A percentile compares a stretch with the other conserved stretches of the same genome.
These are phyloP conservation scores for Podospora appendiculata DNA, from an alignment of 495 filamentous ascomycete species.

Conservation along the genomic window DNA sequence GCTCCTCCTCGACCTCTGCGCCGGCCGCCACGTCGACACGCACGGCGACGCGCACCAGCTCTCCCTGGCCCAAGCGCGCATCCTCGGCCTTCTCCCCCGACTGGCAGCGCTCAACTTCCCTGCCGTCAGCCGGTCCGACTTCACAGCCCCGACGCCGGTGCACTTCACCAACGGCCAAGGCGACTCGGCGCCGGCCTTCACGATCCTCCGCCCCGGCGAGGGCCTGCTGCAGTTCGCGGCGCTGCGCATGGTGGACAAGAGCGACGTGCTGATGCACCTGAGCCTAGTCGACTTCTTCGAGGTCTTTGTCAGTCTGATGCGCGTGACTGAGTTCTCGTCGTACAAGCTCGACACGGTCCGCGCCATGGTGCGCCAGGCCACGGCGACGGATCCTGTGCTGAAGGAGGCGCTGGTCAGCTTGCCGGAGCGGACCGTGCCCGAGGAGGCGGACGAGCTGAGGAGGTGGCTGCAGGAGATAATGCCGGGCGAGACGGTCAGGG, in stretches of 20 bases:
- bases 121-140: slow-evolving; percentile 48
- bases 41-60: slow-evolving; percentile 47
- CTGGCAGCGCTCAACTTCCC: slow-evolving; percentile 58
- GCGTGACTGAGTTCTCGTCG: slow-evolving; percentile 32
- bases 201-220: slow-evolving; percentile 9
- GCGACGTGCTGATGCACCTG: slow-evolving; percentile 73
- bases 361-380: slow-evolving; percentile 29
- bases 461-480: slow-evolving; percentile 31
- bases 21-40: slow-evolving; percentile 32
- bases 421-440: slow-evolving; percentile 34
- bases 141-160: slow-evolving; percentile 50
- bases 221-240: slow-evolving; percentile 72
- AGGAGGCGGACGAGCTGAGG: slow-evolving; percentile 33
- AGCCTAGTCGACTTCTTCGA: slow-evolving; percentile 70
- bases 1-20: slow-evolving; percentile 55
- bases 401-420: slow-evolving; percentile 32
- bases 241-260: slow-evolving; percentile 63
- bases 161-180: slow-evolving; percentile 32
- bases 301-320: slow-evolving; percentile 50
- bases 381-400: slow-evolving; percentile 29
- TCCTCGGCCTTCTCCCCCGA: slow-evolving; percentile 63
- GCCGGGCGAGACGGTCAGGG: slow-evolving; percentile 9
- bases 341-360: slow-evolving; percentile 33
- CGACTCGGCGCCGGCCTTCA: not conserved
- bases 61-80: slow-evolving; percentile 69